Evolutionary conservation across 352 stramenopile genomes (phyloP), one percentile per base, ranked within the genome.

Genomic region (Globisporangium emineosum): DNA sequence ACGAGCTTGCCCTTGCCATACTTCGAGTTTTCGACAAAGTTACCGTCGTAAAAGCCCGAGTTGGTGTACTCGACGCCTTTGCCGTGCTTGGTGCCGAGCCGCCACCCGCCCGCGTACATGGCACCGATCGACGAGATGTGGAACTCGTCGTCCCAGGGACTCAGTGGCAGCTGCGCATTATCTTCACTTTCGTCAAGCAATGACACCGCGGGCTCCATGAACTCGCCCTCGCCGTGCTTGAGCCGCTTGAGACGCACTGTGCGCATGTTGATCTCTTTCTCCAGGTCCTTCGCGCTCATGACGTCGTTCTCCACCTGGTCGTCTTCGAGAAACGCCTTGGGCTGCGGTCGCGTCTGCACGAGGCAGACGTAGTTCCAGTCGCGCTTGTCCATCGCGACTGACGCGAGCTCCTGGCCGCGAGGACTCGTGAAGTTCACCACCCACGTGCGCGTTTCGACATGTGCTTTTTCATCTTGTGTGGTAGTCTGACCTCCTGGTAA

Each of bases 361-460:
- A 90, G 67, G 33, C 81, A 83, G 4, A 90, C 64, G 32, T 85
- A 85, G 25, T 79, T 87, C 81, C 81, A 90, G 67, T 90, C 78
- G 43, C 57, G 68, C 61, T 90, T 90, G 5, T 63, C 62, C n/a
- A 91, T 70, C 3, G 80, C 82, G 3, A 89, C 57, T 0, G 72
- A 73, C 7, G 62, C 69, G 15, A 91, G 67, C 42, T 84, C 75
- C 0, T 67, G 63, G 21, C 78, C 80, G 5, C 80, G 80, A 15
- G 72, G 57, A 57, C 80, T 88, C 21, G 50, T 72, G 54, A 90
- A 88, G 21, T 64, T 59, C n/a, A 83, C 77, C 2, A 69, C 65
- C 80, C 83, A 90, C 29, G 72, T 80, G 12, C 76, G 70, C 19
- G 75, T 89, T 62, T 91, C 83, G 0, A 85, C 66, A 5, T 61